Evolutionary conservation across 2,329 filamentous ascomycete genomes (phyloP), one percentile per base, ranked within the genome.

Genomic region (Didymella keratinophila): DNA sequence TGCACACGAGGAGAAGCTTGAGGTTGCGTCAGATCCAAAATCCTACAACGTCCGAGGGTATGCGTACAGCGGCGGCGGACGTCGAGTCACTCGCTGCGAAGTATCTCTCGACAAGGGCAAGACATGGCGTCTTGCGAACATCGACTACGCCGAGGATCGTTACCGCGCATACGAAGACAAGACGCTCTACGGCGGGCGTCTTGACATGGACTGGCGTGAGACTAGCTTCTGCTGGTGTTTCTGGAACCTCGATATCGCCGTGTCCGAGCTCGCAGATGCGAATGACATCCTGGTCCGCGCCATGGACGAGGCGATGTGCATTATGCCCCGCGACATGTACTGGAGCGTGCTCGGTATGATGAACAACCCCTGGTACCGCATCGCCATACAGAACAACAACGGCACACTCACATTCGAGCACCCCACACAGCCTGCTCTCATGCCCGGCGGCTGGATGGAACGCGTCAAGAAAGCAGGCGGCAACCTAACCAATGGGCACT

Each of bases 291-390:
- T 96, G 70, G 87, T 96, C 5, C 84, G 93, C 43, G 89, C 89
- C 4, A 96, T 97, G 92, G 93, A 97, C 67, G 93, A 97, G 64
- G 86, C 89, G 53, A 89, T 97, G 86, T 91, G 90, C 76, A 81
- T 91, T 0, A 92, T 96, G 73, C 93, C 93, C 4, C 84, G 91
- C 61, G 93, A 97, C 70, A 95, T 97, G 91, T 97, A 97, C 78
- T 97, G 93, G 93, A 93, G 87, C 60, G 92, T 96, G 2, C 80
- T 97, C 37, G 93, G 93, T 0, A 97, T 97, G 93, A 97, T 97
- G 93, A 97, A 97, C 78, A 97, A 97, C 68, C 91, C 92, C 0
- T 97, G 93, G 93, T 97, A 90, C 75, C 84, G 93, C 5, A 85
- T 97, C 1, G 86, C 88, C 2, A 90, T 97, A 53, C 85, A 87